Base-by-base conservation (phyloP, 371 early-diverging fungal genomes). In the Circinella minor region DNA sequence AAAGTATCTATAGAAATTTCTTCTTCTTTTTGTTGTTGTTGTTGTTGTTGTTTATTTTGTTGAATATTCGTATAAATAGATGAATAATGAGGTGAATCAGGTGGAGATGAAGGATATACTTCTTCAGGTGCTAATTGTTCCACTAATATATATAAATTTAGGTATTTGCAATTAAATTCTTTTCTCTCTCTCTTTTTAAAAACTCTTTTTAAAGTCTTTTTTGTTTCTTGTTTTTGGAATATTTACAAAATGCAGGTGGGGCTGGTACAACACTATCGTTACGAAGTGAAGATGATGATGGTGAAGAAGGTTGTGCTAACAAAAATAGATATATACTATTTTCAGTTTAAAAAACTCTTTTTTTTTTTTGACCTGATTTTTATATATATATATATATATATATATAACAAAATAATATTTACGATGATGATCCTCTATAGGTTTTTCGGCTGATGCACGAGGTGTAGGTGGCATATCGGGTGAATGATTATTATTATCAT, bases 41-140 rank as follows among this genome's bases (percentile, higher is more conserved):
- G 57, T 15, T 13, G 36, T 8, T 54, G n/a, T 48, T 60, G 60
- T 46, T 18, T 34, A n/a, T 18, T 27, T 55, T 37, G 67, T 61
- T 48, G 43, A 11, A 43, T 43, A 0, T 43, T 3, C 43, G 3
- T 43, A 43, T 6, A 43, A 6, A 3, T 3, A 9, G 43, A 43
- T 9, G 11, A 43, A 43, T 43, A 6, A 3, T 39, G 46, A 7
- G 49, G 63, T 49, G 68, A 46, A n/a, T 37, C 27, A 10, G 68
- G 68, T 49, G 67, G 39, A 18, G 57, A 59, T 34, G 59, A 20
- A 8, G 67, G 67, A 36, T 36, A 59, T 9, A 55, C 36, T 55
- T 55, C 63, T 55, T 65, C 65, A 36, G 65, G 65, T 18, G 65
- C 51, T n/a, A 65, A 54, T 36, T 49, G 54, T 49, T 65, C 54